phyloP scores from a whole-genome alignment of 2,329 filamentous ascomycete genomes.

The Phyllosticta paracitricarpa region DNA sequence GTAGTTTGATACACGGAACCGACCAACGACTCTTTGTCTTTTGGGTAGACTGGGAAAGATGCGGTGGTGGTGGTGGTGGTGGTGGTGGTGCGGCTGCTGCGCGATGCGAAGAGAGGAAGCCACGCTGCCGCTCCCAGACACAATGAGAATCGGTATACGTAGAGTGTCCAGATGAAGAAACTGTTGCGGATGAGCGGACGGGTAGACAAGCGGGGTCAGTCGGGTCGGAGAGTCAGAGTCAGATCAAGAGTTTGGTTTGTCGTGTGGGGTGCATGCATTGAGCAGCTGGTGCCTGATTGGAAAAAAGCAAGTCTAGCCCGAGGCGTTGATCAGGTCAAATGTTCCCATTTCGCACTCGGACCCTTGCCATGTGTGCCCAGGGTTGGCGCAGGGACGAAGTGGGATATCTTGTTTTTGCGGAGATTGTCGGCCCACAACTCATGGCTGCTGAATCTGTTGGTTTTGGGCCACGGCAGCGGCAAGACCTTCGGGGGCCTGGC shows the following conservation, averaged over 20 bases:
- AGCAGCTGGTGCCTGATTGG: neutral
- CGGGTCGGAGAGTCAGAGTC: neutral
- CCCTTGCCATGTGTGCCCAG: neutral
- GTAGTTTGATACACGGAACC: neutral
- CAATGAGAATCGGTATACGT: neutral
- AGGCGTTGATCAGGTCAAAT: neutral
- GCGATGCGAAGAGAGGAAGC: neutral
- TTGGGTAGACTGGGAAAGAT: neutral
- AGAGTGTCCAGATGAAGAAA: neutral
- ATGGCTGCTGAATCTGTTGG: slow-evolving; percentile 29
- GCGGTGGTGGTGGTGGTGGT: neutral
- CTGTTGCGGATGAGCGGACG: neutral
- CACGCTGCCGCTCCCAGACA: neutral
- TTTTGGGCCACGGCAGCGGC: slow-evolving; percentile 40
- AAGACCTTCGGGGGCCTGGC: slow-evolving; percentile 53
- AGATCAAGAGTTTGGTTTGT: neutral
- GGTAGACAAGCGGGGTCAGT: neutral
- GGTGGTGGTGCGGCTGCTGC: too few species aligned
- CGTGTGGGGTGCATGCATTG: neutral
- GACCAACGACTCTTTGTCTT: neutral
- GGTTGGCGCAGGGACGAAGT: neutral
- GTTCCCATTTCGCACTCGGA: neutral
- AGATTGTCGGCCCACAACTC: slow-evolving; percentile 10
- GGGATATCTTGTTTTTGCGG: neutral
- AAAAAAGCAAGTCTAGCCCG: neutral